Base-by-base conservation (phyloP, 2,329 filamentous ascomycete genomes). In the Cytospora piceicola region DNA sequence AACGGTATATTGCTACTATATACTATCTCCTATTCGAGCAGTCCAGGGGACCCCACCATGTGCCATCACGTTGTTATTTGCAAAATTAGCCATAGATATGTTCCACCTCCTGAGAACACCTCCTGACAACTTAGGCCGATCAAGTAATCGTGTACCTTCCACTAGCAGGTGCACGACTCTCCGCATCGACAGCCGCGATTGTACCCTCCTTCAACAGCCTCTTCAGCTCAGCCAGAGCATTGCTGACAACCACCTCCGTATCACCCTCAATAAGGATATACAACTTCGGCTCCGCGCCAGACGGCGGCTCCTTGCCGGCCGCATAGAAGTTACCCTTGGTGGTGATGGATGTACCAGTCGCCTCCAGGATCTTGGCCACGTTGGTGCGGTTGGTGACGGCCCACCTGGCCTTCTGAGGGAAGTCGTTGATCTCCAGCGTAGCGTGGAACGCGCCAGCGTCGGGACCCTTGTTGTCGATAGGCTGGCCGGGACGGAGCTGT, bases 251-350 rank as follows among this genome's bases (percentile, higher is more conserved):
- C 61, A 97, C 83, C 78, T 99, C 95, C 0, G 95, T 98, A 74
- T 99, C 95, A 52, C 95, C 95, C 76, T 99, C 95, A 65, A 99
- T 96, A 67, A 99, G 85, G 73, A 99, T 97, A 76, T 98, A 99
- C 72, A 99, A 81, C 82, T 98, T 98, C n/a, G 95, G 91, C 71
- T 93, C 89, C 63, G 89, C 90, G 42, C 87, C 88, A 0, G 89
- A 77, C 9, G 84, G 87, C 2, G 93, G 93, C 70, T 92, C 90
- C 76, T 96, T 96, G 70, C 93, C 94, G 1, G 88, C 74, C 1
- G 90, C 78, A 73, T 98, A 98, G 77, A 93, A 98, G 68, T 85
- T 95, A 70, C 95, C 95, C 81, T 99, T 99, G 54, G 93, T 97
- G 0, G 95, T 99, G 76, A 99, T 99, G 8, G 93, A 97, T 1